These are phyloP conservation scores for Prunus dulcis DNA, from an alignment of 306 rosid genomes.

Conservation along the genomic window DNA sequence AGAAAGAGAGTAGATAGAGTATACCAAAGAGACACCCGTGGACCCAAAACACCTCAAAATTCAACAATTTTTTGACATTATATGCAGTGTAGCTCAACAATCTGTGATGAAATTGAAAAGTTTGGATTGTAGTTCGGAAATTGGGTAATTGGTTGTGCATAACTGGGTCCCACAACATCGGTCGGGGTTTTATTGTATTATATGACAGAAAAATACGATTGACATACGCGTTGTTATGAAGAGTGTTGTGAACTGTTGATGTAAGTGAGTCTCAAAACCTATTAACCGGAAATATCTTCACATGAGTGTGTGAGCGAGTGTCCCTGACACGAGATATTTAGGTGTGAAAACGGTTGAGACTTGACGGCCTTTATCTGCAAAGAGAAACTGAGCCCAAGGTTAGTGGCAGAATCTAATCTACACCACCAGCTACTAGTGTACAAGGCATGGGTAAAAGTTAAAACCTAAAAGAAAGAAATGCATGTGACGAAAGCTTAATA, in stretches of 20 bases:
- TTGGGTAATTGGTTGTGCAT: not conserved
- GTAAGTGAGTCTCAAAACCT: too few species aligned
- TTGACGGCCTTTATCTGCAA: not conserved
- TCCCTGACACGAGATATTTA: not conserved
- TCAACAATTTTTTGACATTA: slow-evolving; percentile 5
- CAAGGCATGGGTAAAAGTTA: not conserved
- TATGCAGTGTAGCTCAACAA: not conserved
- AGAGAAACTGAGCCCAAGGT: not conserved
- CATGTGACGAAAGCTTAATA: slow-evolving; percentile 34
- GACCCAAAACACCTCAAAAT: slow-evolving; percentile 17
- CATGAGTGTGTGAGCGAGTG: too few species aligned
- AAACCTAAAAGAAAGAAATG: not conserved
- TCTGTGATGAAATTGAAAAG: not conserved
- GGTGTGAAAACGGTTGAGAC: not conserved
- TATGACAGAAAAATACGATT: too few species aligned
- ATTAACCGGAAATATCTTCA: too few species aligned
- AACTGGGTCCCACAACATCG: not conserved
- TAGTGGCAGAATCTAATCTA: not conserved
- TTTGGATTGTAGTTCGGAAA: slow-evolving; percentile 5
- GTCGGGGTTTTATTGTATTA: not conserved
- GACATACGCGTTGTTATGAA: too few species aligned
- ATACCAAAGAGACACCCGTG: slow-evolving; percentile 30
- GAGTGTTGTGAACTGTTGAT: too few species aligned
- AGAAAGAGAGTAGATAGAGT: not conserved
- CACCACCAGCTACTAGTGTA: not conserved